Base-by-base conservation (phyloP, 371 early-diverging fungal species). In the Saksenaea vasiformis region DNA sequence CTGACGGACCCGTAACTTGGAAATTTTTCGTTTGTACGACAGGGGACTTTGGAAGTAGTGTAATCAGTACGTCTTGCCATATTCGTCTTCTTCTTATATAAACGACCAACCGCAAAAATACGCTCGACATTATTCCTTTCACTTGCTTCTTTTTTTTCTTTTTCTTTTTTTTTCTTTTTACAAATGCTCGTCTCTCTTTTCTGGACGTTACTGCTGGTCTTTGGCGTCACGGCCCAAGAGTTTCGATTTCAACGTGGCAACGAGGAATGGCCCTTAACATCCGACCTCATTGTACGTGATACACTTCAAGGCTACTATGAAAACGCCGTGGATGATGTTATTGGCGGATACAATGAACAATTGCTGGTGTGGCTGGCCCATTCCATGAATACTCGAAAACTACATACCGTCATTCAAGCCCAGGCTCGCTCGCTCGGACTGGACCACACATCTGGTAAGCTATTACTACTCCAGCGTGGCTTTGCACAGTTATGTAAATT, bases 181-280 rank as follows among this genome's bases (percentile, higher is more conserved):
- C 22, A 47, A 10, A 47, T 47, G n/a, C 10, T 22, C n/a, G n/a
- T 22, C 51, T 19, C n/a, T 19, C 51, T 47, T 47, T 22, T 47
- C 27, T 47, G 51, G 51, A 47, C 27, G 51, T 47, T 47, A 22
- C 19, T n/a, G 51, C 51, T 47, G 51, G 51, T 47, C 51, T 22
- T 47, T 47, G 51, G 51, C 51, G 51, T 47, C 51, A 8, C 22
- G 51, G 24, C 51, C 19, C 51, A 47, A 47, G 19, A 17, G 0
- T 19, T 47, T 22, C 51, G 51, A 22, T 22, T 47, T 10, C 51
- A 47, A 47, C 51, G 22, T 19, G 10, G 22, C 10, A 7, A 47
- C 27, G 51, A 47, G 22, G 51, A 47, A 47, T 47, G 51, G 51
- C 51, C 51, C 3, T 22, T 47, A 22, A 47, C 51, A 7, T 47